Conservation (phyloP, 129 eudicot species). For the Dittrichia graveolens region DNA sequence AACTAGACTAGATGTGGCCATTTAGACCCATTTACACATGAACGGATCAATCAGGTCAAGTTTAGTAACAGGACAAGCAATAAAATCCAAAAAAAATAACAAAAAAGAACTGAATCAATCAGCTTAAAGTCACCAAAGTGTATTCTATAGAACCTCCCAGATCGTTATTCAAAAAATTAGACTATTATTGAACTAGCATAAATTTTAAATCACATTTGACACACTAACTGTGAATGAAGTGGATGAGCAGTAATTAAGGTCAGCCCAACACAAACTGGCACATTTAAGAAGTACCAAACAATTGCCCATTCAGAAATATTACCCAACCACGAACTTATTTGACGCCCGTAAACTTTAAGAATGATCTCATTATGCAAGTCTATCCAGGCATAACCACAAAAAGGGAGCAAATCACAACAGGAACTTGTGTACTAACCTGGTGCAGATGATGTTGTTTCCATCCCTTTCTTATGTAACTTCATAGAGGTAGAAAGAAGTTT, state of each 20-base stretch:
- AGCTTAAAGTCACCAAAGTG: not conserved
- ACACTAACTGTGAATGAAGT: not conserved
- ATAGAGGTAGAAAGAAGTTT: conserved; percentile 54
- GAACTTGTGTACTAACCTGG: conserved; percentile 44
- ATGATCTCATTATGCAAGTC: not conserved
- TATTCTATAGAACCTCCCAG: not conserved
- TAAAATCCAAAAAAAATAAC: not conserved
- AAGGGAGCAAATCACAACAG: conserved; percentile 7
- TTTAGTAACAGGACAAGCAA: not conserved
- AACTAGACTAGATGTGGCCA: conserved; percentile 10
- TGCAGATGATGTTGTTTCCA: conserved; percentile 38
- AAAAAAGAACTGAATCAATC: not conserved
- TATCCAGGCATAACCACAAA: conserved; percentile 12
- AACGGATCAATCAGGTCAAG: not conserved
- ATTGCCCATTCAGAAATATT: not conserved
- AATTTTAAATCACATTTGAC: not conserved
- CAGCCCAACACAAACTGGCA: not conserved
- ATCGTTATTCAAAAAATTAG: not conserved
- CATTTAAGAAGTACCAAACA: not conserved
- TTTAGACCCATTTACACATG: conserved; percentile 3
- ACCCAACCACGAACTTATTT: not conserved
- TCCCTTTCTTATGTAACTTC: conserved; percentile 49
- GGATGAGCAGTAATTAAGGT: not conserved
- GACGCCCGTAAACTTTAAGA: conserved; percentile 14
- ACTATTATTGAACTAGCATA: not conserved